These are phyloP conservation scores for Gyromitra esculenta DNA, from an alignment of 2,329 filamentous ascomycete genomes.

Conservation along the genomic window DNA sequence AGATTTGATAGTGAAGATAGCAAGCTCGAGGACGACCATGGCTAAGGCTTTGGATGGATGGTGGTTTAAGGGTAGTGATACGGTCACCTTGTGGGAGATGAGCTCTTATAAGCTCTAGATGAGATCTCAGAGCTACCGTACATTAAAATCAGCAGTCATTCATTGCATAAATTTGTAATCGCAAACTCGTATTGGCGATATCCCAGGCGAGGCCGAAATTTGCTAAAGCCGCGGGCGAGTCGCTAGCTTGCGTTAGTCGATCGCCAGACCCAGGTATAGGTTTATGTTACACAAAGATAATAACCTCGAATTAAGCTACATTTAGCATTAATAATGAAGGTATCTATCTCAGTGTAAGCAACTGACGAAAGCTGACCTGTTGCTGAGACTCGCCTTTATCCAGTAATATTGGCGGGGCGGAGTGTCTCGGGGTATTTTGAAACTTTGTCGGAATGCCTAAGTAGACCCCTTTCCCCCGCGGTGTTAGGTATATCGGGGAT, in stretches of 20 bases:
- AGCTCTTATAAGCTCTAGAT: background rate
- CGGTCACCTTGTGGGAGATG: background rate
- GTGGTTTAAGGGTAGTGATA: background rate
- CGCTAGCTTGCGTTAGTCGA: background rate
- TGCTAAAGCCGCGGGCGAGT: background rate
- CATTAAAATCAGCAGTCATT: background rate
- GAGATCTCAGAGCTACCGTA: background rate
- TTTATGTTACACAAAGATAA: background rate
- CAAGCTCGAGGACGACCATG: conserved; percentile 42
- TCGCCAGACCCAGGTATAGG: background rate
- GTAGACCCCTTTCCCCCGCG: too few species aligned
- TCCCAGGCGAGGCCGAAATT: background rate
- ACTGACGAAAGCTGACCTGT: background rate
- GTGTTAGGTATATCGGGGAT: too few species aligned
- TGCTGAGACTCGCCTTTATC: background rate
- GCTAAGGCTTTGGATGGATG: background rate
- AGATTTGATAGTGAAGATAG: conserved; percentile 28
- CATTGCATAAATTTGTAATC: background rate
- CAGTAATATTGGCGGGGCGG: background rate
- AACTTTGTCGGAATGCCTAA: background rate
- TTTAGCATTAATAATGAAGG: background rate
- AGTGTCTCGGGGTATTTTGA: background rate
- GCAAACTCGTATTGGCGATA: background rate
- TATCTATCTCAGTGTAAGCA: background rate
- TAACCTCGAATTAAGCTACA: background rate